Conservation (phyloP, 169 alveolate species). For the Eimeria mitis region DNA sequence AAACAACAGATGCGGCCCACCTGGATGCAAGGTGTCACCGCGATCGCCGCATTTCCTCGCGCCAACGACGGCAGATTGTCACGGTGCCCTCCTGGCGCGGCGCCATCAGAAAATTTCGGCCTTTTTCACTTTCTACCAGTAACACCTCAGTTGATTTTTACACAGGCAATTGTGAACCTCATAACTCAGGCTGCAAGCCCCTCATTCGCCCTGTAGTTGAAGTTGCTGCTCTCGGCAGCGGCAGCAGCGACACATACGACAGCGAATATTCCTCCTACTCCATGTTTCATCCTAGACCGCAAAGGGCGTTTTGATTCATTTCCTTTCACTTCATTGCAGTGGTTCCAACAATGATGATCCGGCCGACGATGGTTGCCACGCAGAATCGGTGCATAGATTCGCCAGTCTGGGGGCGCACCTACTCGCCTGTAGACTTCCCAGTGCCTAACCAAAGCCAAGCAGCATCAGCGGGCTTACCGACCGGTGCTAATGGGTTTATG, state of each 20-base stretch:
- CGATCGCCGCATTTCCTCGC: conserved; percentile 37
- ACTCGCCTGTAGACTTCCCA: conserved; percentile 32
- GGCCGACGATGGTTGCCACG: conserved; percentile 56
- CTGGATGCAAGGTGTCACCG: neutral
- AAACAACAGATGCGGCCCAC: conserved; percentile 13
- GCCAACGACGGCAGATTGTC: conserved; percentile 2
- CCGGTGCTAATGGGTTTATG: conserved; percentile 10
- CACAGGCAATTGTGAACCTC: conserved; percentile 8
- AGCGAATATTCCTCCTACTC: neutral
- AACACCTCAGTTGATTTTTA: conserved; percentile 16
- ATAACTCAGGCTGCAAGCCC: conserved; percentile 45
- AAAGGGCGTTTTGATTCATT: neutral
- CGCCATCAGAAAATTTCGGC: conserved; percentile 20
- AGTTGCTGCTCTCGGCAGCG: conserved; percentile 34
- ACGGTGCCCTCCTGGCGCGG: conserved; percentile 47
- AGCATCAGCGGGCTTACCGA: neutral
- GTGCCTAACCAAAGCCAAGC: neutral
- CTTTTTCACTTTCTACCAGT: conserved; percentile 8
- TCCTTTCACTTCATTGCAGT: conserved; percentile 21
- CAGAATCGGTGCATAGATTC: conserved; percentile 66
- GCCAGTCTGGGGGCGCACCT: conserved; percentile 60
- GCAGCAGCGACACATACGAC: conserved; percentile 44
- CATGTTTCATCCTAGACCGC: conserved; percentile 7
- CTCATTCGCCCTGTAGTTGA: conserved; percentile 29
- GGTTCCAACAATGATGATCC: conserved; percentile 39